Percentiles rank a stretch among this genome's conserved stretches.
These are phyloP conservation scores for Iris pallida DNA, from an alignment of 116 monocot genomes.

Conservation along the genomic window DNA sequence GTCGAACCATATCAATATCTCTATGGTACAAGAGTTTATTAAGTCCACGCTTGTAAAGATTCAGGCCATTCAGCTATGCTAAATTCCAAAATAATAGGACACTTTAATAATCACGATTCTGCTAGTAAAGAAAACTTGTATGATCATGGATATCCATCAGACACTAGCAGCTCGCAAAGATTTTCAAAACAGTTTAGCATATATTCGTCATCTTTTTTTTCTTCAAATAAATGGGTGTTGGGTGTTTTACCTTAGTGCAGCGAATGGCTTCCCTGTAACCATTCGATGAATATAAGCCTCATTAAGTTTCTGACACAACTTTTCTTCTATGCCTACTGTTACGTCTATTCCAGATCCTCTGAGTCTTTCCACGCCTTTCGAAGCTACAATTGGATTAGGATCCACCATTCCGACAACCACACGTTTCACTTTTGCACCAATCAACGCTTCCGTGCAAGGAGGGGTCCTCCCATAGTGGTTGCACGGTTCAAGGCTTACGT, in stretches of 20 bases:
- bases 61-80: too few species aligned
- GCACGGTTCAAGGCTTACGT: constrained; percentile 90
- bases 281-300: constrained; percentile 85
- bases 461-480: constrained; percentile 95
- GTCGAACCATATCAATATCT: too few species aligned
- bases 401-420: constrained; percentile 95
- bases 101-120: too few species aligned
- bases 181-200: too few species aligned
- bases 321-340: constrained; percentile 68
- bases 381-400: constrained; percentile 90
- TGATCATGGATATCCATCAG: too few species aligned
- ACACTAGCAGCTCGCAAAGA: too few species aligned
- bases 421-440: constrained; percentile 60
- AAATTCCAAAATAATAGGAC: too few species aligned
- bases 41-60: too few species aligned
- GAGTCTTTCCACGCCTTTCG: constrained; percentile 82
- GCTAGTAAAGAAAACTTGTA: too few species aligned
- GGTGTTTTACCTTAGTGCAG: constrained; percentile 58
- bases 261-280: constrained; percentile 72
- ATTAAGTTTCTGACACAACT: constrained; percentile 66
- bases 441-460: constrained; percentile 85
- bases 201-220: too few species aligned
- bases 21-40: too few species aligned
- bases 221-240: background rate
- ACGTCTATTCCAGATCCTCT: constrained; percentile 71